phyloP scores from a whole-genome alignment of 805 yeast species.

The Saccharomycopsis selenospora region DNA sequence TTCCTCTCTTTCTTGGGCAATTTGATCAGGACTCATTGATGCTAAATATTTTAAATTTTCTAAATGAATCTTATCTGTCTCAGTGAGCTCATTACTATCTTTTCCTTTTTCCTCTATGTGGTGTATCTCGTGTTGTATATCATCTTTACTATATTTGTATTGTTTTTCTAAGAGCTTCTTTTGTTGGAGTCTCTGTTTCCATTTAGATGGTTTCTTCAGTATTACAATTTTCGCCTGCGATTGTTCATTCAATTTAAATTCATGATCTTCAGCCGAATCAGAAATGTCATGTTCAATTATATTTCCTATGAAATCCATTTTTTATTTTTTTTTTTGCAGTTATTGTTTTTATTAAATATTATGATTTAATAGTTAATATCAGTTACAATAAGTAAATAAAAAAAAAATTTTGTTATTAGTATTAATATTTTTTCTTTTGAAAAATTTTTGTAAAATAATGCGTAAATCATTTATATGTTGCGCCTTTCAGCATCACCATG shows the following conservation, averaged over 20 bases:
- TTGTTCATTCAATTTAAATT: conserved; percentile 4
- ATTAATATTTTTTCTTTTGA: too few species aligned
- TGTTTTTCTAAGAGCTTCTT: conserved; percentile 28
- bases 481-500: too few species aligned
- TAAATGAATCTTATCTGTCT: conserved; percentile 65
- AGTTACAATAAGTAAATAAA: too few species aligned
- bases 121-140: conserved; percentile 6
- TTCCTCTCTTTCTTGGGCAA: conserved; percentile 58
- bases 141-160: conserved; percentile 6
- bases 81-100: conserved; percentile 35
- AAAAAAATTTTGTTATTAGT: too few species aligned
- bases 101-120: conserved; percentile 8
- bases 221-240: conserved; percentile 1
- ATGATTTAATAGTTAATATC: too few species aligned
- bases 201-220: conserved; percentile 39
- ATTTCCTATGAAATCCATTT: conserved; percentile 66
- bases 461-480: too few species aligned
- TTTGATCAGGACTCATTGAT: conserved; percentile 58
- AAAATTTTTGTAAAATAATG: too few species aligned
- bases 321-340: too few species aligned
- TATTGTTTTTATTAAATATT: too few species aligned
- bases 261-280: not conserved
- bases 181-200: conserved; percentile 39
- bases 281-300: conserved; percentile 57
- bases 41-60: conserved; percentile 63